Percentiles rank a stretch among this genome's conserved stretches.
phyloP scores from a whole-genome alignment of 139 green algal genomes.

The Ettlia oleoabundans region DNA sequence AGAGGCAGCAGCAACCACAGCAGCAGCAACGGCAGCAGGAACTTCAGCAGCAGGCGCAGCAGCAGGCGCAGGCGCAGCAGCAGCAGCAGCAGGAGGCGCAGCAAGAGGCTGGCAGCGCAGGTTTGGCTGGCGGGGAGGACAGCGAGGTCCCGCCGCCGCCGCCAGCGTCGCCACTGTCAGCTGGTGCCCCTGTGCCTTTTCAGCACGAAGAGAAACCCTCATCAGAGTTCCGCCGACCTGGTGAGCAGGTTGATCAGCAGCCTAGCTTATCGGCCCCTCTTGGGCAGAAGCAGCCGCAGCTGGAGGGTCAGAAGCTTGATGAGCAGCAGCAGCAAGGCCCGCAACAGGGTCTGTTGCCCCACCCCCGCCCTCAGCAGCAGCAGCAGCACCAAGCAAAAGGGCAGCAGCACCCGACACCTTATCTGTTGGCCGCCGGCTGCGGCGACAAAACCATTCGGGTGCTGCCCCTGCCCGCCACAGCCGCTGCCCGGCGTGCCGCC shows the following conservation, averaged over 20 bases:
- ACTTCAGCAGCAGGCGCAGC: too few species aligned
- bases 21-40: too few species aligned
- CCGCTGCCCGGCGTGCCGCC: neutral
- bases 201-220: neutral
- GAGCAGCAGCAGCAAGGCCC: neutral
- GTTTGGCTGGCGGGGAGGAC: too few species aligned
- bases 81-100: too few species aligned
- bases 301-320: too few species aligned
- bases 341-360: neutral
- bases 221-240: neutral
- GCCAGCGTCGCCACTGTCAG: too few species aligned
- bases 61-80: neutral
- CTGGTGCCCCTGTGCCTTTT: too few species aligned
- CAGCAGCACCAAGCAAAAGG: neutral
- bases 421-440: constrained; percentile 37
- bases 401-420: neutral
- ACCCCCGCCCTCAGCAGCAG: neutral
- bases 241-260: neutral
- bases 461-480: neutral
- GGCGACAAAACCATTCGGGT: constrained; percentile 41
- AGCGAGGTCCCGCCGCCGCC: neutral
- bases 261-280: neutral
- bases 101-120: too few species aligned
- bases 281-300: neutral
- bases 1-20: too few species aligned